These are phyloP conservation scores for Xerocomus cyaneibrunnescens DNA, from an alignment of 1,284 basidiomycete genomes.

Conservation along the genomic window DNA sequence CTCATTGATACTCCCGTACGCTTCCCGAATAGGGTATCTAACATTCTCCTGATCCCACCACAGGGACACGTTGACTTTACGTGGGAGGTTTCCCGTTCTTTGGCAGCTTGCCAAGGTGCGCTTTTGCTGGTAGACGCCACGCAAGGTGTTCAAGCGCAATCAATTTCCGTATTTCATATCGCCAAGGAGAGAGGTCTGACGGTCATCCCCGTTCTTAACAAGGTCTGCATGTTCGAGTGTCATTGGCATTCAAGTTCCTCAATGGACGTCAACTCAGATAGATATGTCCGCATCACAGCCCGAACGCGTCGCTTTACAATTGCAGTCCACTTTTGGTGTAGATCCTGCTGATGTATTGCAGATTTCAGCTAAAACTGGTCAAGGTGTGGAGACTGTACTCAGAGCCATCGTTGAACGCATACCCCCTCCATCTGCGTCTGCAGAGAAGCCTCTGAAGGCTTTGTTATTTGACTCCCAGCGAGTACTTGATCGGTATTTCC, in stretches of 20 bases:
- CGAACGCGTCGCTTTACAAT: conserved; percentile 75
- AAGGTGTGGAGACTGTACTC: conserved; percentile 76
- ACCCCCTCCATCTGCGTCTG: conserved; percentile 65
- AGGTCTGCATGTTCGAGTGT: conserved; percentile 49
- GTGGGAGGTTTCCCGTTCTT: conserved; percentile 92
- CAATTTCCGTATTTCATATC: conserved; percentile 92
- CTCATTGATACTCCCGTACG: conserved; percentile 93
- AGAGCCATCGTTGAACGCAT: conserved; percentile 80
- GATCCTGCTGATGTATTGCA: conserved; percentile 68
- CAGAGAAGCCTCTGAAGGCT: conserved; percentile 68
- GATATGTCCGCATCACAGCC: conserved; percentile 88
- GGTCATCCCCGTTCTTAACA: conserved; percentile 94
- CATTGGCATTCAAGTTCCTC: conserved; percentile 1
- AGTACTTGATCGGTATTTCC: conserved; percentile 31
- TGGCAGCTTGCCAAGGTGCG: conserved; percentile 94
- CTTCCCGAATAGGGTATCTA: conserved; percentile 6
- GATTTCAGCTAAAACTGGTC: conserved; percentile 93
- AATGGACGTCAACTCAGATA: conserved; percentile 51
- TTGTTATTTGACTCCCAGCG: conserved; percentile 93
- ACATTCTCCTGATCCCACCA: conserved; percentile 11
- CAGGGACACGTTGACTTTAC: conserved; percentile 95
- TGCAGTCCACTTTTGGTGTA: conserved; percentile 80
- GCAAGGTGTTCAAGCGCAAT: conserved; percentile 97
- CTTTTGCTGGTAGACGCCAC: conserved; percentile 92
- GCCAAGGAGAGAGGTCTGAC: conserved; percentile 81